These are phyloP conservation scores for Russula sp. DNA, from an alignment of 768 basidiomycete genomes.

Conservation along the genomic window DNA sequence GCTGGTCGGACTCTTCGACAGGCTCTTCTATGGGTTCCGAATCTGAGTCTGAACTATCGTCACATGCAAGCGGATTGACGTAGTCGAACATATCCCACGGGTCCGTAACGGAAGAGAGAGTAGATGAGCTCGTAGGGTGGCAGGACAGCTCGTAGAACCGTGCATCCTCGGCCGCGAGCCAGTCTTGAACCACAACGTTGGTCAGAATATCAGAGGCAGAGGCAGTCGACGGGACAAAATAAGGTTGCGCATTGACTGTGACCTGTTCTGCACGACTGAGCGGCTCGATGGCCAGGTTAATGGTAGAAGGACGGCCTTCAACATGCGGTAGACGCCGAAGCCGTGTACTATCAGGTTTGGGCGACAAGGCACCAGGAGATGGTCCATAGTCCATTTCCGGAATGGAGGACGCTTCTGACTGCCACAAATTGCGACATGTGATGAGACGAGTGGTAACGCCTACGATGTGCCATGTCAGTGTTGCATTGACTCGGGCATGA, in stretches of 20 bases:
- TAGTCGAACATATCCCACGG: conserved; percentile 1
- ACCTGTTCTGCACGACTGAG: neutral
- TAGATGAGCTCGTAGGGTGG: neutral
- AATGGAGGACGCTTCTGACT: neutral
- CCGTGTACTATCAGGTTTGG: neutral
- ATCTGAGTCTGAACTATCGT: neutral
- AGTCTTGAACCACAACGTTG: conserved; percentile 14
- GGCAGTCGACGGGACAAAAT: conserved; percentile 16
- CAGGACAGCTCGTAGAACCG: neutral
- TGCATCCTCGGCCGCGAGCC: neutral
- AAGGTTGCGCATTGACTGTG: conserved; percentile 1
- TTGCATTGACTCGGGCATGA: neutral
- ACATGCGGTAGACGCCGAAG: neutral
- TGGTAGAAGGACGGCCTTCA: neutral
- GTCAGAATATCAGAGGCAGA: conserved; percentile 15
- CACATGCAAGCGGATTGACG: neutral
- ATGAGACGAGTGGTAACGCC: neutral
- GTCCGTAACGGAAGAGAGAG: conserved; percentile 3
- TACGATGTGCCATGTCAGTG: neutral
- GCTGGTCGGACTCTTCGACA: neutral
- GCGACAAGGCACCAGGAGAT: neutral
- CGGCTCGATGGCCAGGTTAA: neutral
- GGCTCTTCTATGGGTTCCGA: neutral
- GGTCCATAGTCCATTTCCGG: neutral
- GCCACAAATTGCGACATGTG: neutral